Conservation (phyloP, 139 green algal genomes). For the Chlorella sp. region DNA sequence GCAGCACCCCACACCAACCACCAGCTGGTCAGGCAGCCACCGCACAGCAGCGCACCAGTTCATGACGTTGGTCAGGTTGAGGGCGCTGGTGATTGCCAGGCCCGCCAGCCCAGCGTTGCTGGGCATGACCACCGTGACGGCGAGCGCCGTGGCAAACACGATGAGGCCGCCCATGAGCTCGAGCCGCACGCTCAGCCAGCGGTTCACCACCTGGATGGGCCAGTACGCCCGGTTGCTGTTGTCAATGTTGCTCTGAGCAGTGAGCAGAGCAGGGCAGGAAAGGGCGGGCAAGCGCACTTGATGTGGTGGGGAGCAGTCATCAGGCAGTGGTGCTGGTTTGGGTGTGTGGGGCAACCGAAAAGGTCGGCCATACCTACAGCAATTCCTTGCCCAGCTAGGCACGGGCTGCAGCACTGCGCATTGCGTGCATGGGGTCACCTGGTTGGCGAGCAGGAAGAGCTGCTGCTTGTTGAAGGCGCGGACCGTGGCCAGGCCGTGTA, state of each 20-base stretch:
- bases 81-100: constrained; percentile 80
- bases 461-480: constrained; percentile 70
- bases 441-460: constrained; percentile 32
- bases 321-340: neutral
- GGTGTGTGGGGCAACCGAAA: neutral
- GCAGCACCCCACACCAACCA: neutral
- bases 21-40: neutral
- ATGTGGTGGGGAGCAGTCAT: no score
- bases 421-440: constrained; percentile 7
- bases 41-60: neutral
- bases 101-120: constrained; percentile 73
- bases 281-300: no score
- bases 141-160: constrained; percentile 42
- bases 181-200: constrained; percentile 89
- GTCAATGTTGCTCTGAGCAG: constrained; percentile 45
- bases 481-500: constrained; percentile 67
- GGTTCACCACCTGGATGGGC: constrained; percentile 70
- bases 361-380: neutral
- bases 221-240: constrained; percentile 65
- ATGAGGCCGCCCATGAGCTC: constrained; percentile 80
- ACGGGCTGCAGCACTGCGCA: neutral
- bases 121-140: constrained; percentile 54
- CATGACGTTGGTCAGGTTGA: constrained; percentile 65
- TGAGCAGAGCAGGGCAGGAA: neutral
- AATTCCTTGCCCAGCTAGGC: neutral